A percentile compares a stretch with the other conserved stretches of the same genome.
These are phyloP conservation scores for Abortiporus biennis DNA, from an alignment of 1,284 basidiomycete species.

Conservation along the genomic window DNA sequence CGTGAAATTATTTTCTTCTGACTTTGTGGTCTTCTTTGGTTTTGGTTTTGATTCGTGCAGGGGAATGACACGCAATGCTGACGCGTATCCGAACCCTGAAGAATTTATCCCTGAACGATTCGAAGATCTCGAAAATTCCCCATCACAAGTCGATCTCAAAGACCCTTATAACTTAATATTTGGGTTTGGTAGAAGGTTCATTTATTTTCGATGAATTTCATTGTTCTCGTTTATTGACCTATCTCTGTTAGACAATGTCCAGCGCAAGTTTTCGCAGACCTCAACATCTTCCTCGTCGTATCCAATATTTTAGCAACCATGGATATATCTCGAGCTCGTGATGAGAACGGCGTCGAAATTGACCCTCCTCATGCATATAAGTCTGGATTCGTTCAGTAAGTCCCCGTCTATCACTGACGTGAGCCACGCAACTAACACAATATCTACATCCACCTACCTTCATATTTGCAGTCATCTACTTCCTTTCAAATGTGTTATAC, in stretches of 20 bases:
- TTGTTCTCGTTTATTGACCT: not conserved
- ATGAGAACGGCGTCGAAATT: slow-evolving; percentile 13
- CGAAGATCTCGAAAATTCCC: slow-evolving; percentile 11
- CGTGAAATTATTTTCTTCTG: not conserved
- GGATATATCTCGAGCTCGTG: slow-evolving; percentile 15
- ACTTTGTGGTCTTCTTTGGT: not conserved
- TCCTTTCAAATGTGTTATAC: slow-evolving; percentile 4
- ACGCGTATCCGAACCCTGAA: slow-evolving; percentile 15
- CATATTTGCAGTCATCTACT: slow-evolving; percentile 5
- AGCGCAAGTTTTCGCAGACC: slow-evolving; percentile 18
- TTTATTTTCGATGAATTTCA: too few species aligned
- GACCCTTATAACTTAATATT: slow-evolving; percentile 19
- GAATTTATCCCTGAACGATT: slow-evolving; percentile 19
- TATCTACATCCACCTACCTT: not conserved
- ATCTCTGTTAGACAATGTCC: slow-evolving; percentile 16
- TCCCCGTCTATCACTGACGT: not conserved
- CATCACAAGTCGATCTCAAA: slow-evolving; percentile 1
- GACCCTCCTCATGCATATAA: slow-evolving; percentile 10
- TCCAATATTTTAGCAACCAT: slow-evolving; percentile 20
- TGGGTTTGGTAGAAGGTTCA: slow-evolving; percentile 20
- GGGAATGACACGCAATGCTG: slow-evolving; percentile 18
- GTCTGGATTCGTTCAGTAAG: slow-evolving; percentile 8
- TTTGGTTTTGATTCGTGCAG: slow-evolving; percentile 7
- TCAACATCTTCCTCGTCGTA: slow-evolving; percentile 15
- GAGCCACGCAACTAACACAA: not conserved